phyloP scores from a whole-genome alignment of 2,329 filamentous ascomycete species.

The Penicillium sp. region DNA sequence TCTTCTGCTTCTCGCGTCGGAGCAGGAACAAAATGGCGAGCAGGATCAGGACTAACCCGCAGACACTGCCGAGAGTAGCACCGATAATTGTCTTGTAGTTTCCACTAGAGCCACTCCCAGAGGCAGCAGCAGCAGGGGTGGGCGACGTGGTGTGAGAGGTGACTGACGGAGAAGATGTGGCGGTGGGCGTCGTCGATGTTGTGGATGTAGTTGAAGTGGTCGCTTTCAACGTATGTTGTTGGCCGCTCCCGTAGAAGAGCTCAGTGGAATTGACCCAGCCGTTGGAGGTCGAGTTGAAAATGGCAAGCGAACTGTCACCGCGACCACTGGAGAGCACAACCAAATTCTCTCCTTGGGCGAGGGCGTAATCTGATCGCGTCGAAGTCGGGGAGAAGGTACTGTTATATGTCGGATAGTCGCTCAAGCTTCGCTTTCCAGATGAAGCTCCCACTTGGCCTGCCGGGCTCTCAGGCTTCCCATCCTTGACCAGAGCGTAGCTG shows the following conservation, averaged over 20 bases:
- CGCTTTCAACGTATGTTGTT: constrained; percentile 14
- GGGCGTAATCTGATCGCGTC: constrained; percentile 65
- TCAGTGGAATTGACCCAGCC: constrained; percentile 71
- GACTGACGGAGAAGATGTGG: constrained; percentile 30
- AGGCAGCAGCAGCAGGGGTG: constrained; percentile 34
- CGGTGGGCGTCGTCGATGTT: constrained; percentile 30
- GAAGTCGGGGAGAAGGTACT: constrained; percentile 65
- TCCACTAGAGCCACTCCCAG: constrained; percentile 27
- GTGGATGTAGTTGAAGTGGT: constrained; percentile 22
- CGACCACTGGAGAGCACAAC: constrained; percentile 79
- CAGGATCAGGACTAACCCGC: constrained; percentile 70
- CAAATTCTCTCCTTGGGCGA: constrained; percentile 63
- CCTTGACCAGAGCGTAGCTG: constrained; percentile 64
- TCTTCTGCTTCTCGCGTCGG: constrained; percentile 50
- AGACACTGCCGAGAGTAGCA: constrained; percentile 76
- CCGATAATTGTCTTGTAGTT: constrained; percentile 64
- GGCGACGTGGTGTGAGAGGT: constrained; percentile 34
- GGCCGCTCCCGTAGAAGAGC: constrained; percentile 52
- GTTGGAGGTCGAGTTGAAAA: constrained; percentile 76
- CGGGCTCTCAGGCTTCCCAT: constrained; percentile 52
- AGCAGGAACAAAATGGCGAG: constrained; percentile 69
- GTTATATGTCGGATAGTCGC: constrained; percentile 77
- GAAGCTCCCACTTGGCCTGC: constrained; percentile 50
- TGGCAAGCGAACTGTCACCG: constrained; percentile 62
- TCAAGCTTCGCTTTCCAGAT: constrained; percentile 41